Base-by-base conservation (phyloP, 768 basidiomycete genomes). In the Tulasnella sp. region DNA sequence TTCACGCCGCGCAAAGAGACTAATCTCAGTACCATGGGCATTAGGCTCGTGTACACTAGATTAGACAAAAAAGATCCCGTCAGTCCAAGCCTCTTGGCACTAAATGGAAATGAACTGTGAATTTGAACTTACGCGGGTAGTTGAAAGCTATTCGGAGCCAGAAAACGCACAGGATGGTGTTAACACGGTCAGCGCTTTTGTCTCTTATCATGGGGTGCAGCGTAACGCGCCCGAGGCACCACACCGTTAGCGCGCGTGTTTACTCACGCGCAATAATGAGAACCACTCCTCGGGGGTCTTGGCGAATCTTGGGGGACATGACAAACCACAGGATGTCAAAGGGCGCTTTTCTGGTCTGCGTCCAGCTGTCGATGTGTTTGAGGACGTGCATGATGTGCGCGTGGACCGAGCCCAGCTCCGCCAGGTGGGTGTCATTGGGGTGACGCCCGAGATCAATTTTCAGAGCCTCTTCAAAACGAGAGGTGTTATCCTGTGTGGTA, bases 391-490 rank as follows among this genome's bases (percentile, higher is more conserved):
- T 29, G 69, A 76, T 45, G 52, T 64, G 64, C 6, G 64, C 67
- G 42, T 76, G 75, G 40, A 3, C 7, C 6, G 67, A 31, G 12
- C 75, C 75, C 34, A 76, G 67, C 67, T 76, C 75, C 15, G n/a
- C 19, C 31, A 76, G 31, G 49, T 76, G 67, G 52, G 38, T 49
- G 38, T 76, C 75, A 25, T 40, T 68, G 15, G 39, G 34, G 37
- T 76, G 67, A 15, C 69, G 38, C 29, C 69, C 36, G 29, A 76
- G 52, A 38, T 76, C 75, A n/a, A 39, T 36, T 39, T 7, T 76
- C 9, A 76, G 37, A 68, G 75, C 75, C 17, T 76, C 64, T 69
- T 76, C 75, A n/a, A 76, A 76, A 29, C 67, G 75, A 15, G 69
- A 12, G 45, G 36, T 39, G 17, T 76, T 76, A 34, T 76, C 75